These are phyloP conservation scores for Coniosporium tulheliwenetii DNA, from an alignment of 2,329 filamentous ascomycete genomes.

Conservation along the genomic window DNA sequence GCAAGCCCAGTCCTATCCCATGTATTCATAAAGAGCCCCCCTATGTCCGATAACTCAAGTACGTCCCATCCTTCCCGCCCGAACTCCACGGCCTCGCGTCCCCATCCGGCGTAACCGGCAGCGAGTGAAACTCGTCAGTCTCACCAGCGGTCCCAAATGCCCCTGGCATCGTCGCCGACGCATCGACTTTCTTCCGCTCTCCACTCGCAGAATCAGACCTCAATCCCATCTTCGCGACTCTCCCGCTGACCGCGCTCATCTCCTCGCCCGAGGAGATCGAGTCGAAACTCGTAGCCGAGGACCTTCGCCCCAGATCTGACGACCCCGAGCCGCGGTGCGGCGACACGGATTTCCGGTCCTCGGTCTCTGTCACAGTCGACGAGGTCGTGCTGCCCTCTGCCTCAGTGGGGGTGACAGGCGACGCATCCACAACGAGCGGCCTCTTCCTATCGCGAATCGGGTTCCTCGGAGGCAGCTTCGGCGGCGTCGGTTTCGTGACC, in stretches of 20 bases:
- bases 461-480: constrained; percentile 63
- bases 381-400: background rate
- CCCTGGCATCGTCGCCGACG: constrained; percentile 1
- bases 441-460: constrained; percentile 35
- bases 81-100: background rate
- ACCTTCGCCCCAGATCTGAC: background rate
- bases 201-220: background rate
- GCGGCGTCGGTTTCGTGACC: constrained; percentile 66
- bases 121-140: background rate
- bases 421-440: constrained; percentile 16
- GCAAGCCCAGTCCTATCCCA: no score
- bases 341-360: no score
- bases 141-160: background rate
- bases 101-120: background rate
- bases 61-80: background rate
- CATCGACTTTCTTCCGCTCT: background rate
- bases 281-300: background rate
- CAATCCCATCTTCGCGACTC: background rate
- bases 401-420: constrained; percentile 1
- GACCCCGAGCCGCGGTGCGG: background rate
- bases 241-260: background rate
- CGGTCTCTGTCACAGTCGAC: no score
- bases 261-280: background rate
- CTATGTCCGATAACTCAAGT: background rate
- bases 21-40: background rate